Evolutionary conservation across 2,329 filamentous ascomycete species (phyloP).

Genomic region (Elsinoe arachidis): DNA sequence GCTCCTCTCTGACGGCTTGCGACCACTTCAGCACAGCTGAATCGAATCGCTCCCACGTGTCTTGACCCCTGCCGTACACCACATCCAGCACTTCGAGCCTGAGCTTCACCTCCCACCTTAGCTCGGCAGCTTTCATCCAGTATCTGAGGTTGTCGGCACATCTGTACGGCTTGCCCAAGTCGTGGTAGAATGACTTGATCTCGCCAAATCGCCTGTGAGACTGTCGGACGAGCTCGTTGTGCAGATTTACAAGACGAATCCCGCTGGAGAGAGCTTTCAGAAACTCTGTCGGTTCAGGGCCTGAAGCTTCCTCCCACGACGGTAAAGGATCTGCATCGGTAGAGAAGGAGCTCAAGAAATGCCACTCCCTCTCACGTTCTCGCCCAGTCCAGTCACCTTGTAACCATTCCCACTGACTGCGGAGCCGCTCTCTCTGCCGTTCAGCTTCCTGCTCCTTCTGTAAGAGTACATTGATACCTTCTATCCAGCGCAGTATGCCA

Average conservation of each 20-base stretch:
- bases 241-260: slow-evolving; percentile 70
- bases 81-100: slow-evolving; percentile 78
- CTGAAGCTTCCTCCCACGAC: slow-evolving; percentile 53
- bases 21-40: slow-evolving; percentile 77
- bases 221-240: slow-evolving; percentile 80
- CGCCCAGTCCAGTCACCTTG: slow-evolving; percentile 62
- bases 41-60: slow-evolving; percentile 76
- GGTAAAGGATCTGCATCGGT: slow-evolving; percentile 50
- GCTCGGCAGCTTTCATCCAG: slow-evolving; percentile 92
- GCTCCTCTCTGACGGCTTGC: slow-evolving; percentile 70
- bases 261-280: slow-evolving; percentile 68
- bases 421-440: slow-evolving; percentile 53
- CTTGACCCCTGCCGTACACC: slow-evolving; percentile 62
- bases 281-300: slow-evolving; percentile 58
- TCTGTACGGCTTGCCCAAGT: slow-evolving; percentile 90
- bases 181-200: slow-evolving; percentile 82
- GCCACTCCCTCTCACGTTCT: slow-evolving; percentile 69
- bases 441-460: slow-evolving; percentile 70
- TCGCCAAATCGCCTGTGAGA: slow-evolving; percentile 80
- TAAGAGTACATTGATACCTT: slow-evolving; percentile 67
- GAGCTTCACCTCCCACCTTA: slow-evolving; percentile 82
- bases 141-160: slow-evolving; percentile 87
- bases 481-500: slow-evolving; percentile 72
- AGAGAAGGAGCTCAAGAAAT: slow-evolving; percentile 72
- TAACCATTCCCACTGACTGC: slow-evolving; percentile 62